phyloP scores from a whole-genome alignment of 1,139 yeast genomes.

The Kodamaea sp. region DNA sequence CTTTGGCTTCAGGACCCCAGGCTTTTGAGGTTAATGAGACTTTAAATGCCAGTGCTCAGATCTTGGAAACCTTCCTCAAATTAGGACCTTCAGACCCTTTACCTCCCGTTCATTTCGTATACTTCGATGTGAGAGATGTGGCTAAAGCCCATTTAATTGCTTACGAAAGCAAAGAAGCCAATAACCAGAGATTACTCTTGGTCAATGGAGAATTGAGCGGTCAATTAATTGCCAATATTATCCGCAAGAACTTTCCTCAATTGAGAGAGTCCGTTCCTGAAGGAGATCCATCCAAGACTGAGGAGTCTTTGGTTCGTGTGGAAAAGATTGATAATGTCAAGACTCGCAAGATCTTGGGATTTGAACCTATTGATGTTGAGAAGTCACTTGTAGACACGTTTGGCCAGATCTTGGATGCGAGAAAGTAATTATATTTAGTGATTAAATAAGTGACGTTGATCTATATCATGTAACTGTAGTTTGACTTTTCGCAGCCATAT shows the following conservation, averaged over 20 bases:
- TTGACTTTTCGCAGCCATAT: no score
- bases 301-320: background rate
- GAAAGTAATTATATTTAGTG: no score
- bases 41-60: slow-evolving; percentile 36
- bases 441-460: no score
- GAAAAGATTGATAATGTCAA: slow-evolving; percentile 29
- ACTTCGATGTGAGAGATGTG: slow-evolving; percentile 41
- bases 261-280: slow-evolving; percentile 18
- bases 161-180: slow-evolving; percentile 16
- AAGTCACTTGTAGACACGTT: slow-evolving; percentile 42
- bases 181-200: slow-evolving; percentile 9
- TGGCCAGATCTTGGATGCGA: no score
- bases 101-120: slow-evolving; percentile 26
- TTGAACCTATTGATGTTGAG: slow-evolving; percentile 37
- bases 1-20: slow-evolving; percentile 56
- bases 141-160: slow-evolving; percentile 32
- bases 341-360: slow-evolving; percentile 37
- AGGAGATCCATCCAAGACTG: slow-evolving; percentile 14
- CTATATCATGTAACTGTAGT: no score
- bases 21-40: slow-evolving; percentile 27
- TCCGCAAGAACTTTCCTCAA: slow-evolving; percentile 14
- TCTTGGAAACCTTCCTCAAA: slow-evolving; percentile 23
- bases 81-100: slow-evolving; percentile 16
- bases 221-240: slow-evolving; percentile 35
- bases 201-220: slow-evolving; percentile 16